phyloP scores from a whole-genome alignment of 352 stramenopile species.

The Pythium rishiriense region DNA sequence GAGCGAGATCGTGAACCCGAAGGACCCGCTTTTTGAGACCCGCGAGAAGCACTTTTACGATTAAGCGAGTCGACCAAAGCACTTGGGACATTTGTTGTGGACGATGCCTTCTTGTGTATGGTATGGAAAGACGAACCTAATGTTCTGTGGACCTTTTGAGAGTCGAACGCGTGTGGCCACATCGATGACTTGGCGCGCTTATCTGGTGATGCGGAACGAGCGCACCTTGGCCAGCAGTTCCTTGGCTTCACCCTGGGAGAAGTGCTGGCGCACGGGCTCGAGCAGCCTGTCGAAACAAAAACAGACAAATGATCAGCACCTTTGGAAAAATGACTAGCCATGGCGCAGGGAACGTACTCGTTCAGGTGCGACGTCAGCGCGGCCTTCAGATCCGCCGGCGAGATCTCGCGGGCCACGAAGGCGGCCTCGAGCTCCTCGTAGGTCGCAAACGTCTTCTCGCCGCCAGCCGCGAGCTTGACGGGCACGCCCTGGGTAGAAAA shows the following conservation, averaged over 20 bases:
- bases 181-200: slow-evolving; percentile 33
- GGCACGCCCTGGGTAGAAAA: slow-evolving; percentile 49
- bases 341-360: slow-evolving; percentile 50
- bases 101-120: no score
- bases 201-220: slow-evolving; percentile 96
- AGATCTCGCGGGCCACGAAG: slow-evolving; percentile 90
- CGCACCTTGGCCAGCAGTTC: slow-evolving; percentile 95
- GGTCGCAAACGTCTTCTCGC: slow-evolving; percentile 81
- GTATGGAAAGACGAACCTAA: no score
- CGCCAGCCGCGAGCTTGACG: slow-evolving; percentile 49
- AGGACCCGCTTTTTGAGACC: slow-evolving; percentile 36
- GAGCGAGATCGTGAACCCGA: slow-evolving; percentile 46
- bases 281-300: slow-evolving; percentile 73
- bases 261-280: slow-evolving; percentile 97
- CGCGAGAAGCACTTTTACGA: slow-evolving; percentile 37
- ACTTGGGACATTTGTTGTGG: no score
- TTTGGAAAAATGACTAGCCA: neutral
- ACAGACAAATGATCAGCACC: slow-evolving; percentile 14
- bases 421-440: slow-evolving; percentile 91
- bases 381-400: slow-evolving; percentile 94
- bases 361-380: slow-evolving; percentile 92
- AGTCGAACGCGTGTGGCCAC: no score
- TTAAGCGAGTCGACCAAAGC: no score
- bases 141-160: no score
- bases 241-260: slow-evolving; percentile 93